Conservation (phyloP, 306 rosid genomes). For the Oxytropis ochrocephala region DNA sequence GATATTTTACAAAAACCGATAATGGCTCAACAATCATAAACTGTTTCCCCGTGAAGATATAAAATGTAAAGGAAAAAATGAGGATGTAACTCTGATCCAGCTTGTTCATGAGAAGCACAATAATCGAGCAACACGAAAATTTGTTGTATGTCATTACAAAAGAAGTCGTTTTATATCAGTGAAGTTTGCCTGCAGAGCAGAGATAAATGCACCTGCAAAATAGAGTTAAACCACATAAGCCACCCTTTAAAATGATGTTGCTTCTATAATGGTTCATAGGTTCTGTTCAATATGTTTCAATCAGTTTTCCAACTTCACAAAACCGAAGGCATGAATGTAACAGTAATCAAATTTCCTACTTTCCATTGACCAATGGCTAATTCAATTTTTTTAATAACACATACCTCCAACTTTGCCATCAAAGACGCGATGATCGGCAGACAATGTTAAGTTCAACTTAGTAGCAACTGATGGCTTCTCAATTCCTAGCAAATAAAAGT, state of each 20-base stretch:
- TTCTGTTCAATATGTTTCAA: neutral
- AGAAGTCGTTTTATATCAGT: slow-evolving; percentile 78
- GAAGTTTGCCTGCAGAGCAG: slow-evolving; percentile 74
- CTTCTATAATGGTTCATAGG: neutral
- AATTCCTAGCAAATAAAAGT: slow-evolving; percentile 43
- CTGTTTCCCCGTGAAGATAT: slow-evolving; percentile 17
- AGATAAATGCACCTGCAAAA: slow-evolving; percentile 73
- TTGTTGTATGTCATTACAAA: slow-evolving; percentile 35
- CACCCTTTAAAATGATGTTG: slow-evolving; percentile 1
- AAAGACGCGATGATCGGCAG: slow-evolving; percentile 91
- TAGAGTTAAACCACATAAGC: slow-evolving; percentile 21
- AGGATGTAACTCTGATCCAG: slow-evolving; percentile 14
- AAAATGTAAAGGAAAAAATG: slow-evolving; percentile 21
- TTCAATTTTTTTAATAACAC: slow-evolving; percentile 16
- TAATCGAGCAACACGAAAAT: slow-evolving; percentile 13
- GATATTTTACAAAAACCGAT: slow-evolving; percentile 10
- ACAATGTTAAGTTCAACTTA: slow-evolving; percentile 75
- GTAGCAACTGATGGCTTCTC: slow-evolving; percentile 70
- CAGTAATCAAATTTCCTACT: neutral
- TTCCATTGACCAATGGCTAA: neutral
- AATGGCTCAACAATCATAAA: slow-evolving; percentile 24
- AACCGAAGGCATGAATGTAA: no score
- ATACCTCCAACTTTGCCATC: slow-evolving; percentile 97
- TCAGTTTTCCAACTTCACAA: no score
- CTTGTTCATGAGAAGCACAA: slow-evolving; percentile 16